These are phyloP conservation scores for Magnolia officinalis DNA, from an alignment of 164 flowering plant species.

Conservation along the genomic window DNA sequence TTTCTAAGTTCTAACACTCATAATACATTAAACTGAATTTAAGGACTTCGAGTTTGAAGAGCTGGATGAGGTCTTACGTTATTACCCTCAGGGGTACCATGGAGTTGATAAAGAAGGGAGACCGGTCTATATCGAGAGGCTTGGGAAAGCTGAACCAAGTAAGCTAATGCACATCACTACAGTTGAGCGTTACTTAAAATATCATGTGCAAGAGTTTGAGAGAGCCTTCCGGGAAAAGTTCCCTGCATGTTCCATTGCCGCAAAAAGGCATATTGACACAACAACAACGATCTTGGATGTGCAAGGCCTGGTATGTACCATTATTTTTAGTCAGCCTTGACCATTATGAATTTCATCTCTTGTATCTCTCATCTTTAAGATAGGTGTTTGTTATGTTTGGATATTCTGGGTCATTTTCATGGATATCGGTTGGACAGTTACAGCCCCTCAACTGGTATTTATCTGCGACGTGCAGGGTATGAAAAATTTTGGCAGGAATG, in stretches of 20 bases:
- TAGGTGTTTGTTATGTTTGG: neutral
- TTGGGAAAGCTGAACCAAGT: slow-evolving; percentile 71
- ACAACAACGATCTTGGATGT: slow-evolving; percentile 95
- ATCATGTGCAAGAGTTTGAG: slow-evolving; percentile 90
- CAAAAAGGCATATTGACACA: slow-evolving; percentile 75
- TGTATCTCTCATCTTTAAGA: neutral
- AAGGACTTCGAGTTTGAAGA: slow-evolving; percentile 87
- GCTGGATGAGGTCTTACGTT: slow-evolving; percentile 55
- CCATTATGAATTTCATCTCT: neutral
- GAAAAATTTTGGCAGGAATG: slow-evolving; percentile 67
- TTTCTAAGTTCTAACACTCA: neutral
- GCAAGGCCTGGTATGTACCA: slow-evolving; percentile 81
- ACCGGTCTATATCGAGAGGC: slow-evolving; percentile 78
- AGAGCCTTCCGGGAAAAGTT: slow-evolving; percentile 70
- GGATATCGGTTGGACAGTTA: neutral
- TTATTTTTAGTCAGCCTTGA: neutral
- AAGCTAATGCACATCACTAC: slow-evolving; percentile 88
- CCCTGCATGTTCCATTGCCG: slow-evolving; percentile 88
- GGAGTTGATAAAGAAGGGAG: slow-evolving; percentile 93
- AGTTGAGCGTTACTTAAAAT: slow-evolving; percentile 74
- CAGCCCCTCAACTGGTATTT: neutral
- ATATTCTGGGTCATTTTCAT: neutral
- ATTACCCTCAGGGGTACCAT: slow-evolving; percentile 95
- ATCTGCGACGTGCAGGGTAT: slow-evolving; percentile 48
- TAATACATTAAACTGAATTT: slow-evolving; percentile 12